A percentile compares a stretch with the other conserved stretches of the same genome.
These are phyloP conservation scores for peach (Prunus persica) DNA, from an alignment of 306 rosid genomes.

Conservation along the genomic window DNA sequence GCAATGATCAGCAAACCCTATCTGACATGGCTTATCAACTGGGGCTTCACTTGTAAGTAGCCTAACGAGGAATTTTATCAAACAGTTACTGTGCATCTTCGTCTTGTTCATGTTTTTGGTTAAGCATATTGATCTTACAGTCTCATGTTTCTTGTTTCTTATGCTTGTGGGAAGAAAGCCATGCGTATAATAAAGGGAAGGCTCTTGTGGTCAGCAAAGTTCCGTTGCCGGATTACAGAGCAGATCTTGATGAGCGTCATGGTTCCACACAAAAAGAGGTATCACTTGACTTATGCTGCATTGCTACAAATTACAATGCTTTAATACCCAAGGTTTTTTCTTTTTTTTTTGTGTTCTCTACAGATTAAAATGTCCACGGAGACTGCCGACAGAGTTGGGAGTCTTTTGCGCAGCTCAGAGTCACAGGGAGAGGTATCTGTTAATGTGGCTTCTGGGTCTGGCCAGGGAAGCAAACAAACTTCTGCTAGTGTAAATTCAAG, in stretches of 20 bases:
- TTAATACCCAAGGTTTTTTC: neutral
- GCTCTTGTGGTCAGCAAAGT: constrained; percentile 86
- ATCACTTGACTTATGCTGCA: neutral
- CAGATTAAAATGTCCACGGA: constrained; percentile 89
- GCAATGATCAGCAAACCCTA: constrained; percentile 69
- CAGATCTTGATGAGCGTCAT: constrained; percentile 93
- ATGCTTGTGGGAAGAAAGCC: constrained; percentile 83
- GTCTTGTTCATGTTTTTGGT: neutral
- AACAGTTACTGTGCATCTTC: neutral
- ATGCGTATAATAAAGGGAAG: constrained; percentile 84
- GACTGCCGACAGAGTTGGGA: constrained; percentile 76
- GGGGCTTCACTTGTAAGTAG: constrained; percentile 78
- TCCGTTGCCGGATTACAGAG: constrained; percentile 91
- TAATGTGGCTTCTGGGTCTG: constrained; percentile 31
- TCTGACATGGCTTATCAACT: constrained; percentile 75
- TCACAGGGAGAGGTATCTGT: constrained; percentile 29
- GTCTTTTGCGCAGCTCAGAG: constrained; percentile 63
- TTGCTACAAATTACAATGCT: neutral
- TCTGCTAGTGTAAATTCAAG: constrained; percentile 15
- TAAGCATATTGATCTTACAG: constrained; percentile 21
- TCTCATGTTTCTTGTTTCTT: constrained; percentile 28
- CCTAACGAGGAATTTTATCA: neutral
- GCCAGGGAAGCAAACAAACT: constrained; percentile 42
- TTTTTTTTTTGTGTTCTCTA: constrained; percentile 15
- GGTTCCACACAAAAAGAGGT: constrained; percentile 95